Evolutionary conservation across 1,284 basidiomycete species (phyloP), one percentile per base, ranked within the genome.

Genomic region (Rhodotorula sp.): DNA sequence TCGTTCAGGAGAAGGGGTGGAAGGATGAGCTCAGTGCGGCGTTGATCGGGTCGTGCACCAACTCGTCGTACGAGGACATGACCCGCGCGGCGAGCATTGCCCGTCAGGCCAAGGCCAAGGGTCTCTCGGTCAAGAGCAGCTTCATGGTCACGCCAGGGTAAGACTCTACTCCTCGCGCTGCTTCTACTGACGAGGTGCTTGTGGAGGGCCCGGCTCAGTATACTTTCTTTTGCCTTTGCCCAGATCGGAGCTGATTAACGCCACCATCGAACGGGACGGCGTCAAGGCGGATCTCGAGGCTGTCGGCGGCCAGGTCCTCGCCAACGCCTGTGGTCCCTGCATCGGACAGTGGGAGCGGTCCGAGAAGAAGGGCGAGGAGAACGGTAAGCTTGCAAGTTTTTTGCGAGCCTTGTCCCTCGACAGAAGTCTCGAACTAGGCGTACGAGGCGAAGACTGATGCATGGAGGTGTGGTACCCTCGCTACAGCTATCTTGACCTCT

Each of bases 341-440:
- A 99, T 99, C 77, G 96, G 96, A 53, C 96, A 98, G 83, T 99
- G 96, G 96, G 94, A 98, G 81, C 88, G 96, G 56, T 88, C 90
- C 66, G 94, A 95, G 75, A 88, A 89, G 78, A 87, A 92, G 80
- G 89, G 87, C 66, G 90, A 97, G 82, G 91, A 97, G 79, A 99
- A 99, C 79, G 91, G 91, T 90, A 72, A 65, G 84, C 37, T 42
- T 42, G 8, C 37, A 2, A 8, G 2, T 42, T 12, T 80, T n/a
- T 24, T 6, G 44, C 22, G 22, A 54, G 18, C 59, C 26, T 12
- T 29, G 12, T 29, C 53, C 29, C 12, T 42, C 10, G 37, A 42
- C 10, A 42, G 37, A 42, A 33, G 33, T 7, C 8, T 33, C 33
- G n/a, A 33, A 33, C 33, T 7, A 33, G 37, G 37, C 37, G 37